A percentile compares a stretch with the other conserved stretches of the same genome.
phyloP scores from a whole-genome alignment of 176 grass and related monocot genomes.

The Phyllostachys edulis region DNA sequence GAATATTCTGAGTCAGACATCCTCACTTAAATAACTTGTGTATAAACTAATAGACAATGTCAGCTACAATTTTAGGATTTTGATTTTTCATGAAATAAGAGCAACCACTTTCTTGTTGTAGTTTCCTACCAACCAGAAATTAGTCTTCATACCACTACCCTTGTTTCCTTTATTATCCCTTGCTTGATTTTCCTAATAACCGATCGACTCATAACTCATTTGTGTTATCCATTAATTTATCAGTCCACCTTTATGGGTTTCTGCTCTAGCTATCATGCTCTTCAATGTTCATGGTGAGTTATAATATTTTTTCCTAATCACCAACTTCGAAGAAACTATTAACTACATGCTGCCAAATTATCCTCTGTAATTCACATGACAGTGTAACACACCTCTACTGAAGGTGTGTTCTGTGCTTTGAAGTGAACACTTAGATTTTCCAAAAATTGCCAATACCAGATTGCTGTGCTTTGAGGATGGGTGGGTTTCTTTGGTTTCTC shows the following conservation, averaged over 20 bases:
- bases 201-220: constrained; percentile 17
- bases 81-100: not conserved
- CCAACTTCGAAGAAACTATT: constrained; percentile 12
- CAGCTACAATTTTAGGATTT: not conserved
- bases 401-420: not conserved
- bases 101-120: not conserved
- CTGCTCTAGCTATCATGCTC: constrained; percentile 69
- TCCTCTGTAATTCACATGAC: not conserved
- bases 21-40: not conserved
- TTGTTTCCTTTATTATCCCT: not conserved
- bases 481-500: no score
- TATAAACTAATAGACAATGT: not conserved
- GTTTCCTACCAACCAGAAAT: not conserved
- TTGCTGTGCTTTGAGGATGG: no score
- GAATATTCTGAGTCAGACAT: not conserved
- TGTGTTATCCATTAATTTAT: constrained; percentile 15
- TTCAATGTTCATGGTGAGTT: constrained; percentile 82
- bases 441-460: not conserved
- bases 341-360: constrained; percentile 11
- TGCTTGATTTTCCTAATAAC: constrained; percentile 21
- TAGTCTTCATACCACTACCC: not conserved
- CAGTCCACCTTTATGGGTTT: constrained; percentile 83
- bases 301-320: not conserved
- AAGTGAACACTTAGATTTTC: not conserved
- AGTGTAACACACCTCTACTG: not conserved